Conservation (phyloP, 768 basidiomycete genomes). For the Cyclocybe aegerita region DNA sequence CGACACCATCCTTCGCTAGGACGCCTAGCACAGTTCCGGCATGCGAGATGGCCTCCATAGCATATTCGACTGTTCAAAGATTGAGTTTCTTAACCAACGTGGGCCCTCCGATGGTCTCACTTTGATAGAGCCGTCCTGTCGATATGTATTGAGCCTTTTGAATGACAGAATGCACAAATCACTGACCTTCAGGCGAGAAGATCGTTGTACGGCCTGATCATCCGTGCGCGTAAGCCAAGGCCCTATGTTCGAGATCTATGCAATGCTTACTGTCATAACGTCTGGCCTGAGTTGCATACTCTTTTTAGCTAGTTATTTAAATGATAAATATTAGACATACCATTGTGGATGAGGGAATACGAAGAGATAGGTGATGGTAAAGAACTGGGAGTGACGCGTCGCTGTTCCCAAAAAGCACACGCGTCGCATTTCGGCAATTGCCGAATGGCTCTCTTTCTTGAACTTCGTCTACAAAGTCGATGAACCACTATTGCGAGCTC, state of each 20-base stretch:
- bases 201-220: constrained; percentile 88
- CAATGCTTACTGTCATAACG: constrained; percentile 85
- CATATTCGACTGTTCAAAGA: constrained; percentile 84
- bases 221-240: constrained; percentile 13
- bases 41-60: constrained; percentile 98
- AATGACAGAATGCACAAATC: constrained; percentile 1
- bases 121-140: constrained; percentile 95
- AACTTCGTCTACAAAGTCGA: background rate
- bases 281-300: constrained; percentile 59
- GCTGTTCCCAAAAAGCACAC: constrained; percentile 29
- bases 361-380: constrained; percentile 12
- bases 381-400: constrained; percentile 50
- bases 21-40: constrained; percentile 94
- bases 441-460: constrained; percentile 21
- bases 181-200: constrained; percentile 95
- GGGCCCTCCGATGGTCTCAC: constrained; percentile 52
- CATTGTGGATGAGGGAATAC: constrained; percentile 39
- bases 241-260: background rate
- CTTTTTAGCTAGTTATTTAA: background rate
- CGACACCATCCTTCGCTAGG: constrained; percentile 86
- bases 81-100: no score
- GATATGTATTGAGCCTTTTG: background rate
- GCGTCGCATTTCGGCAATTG: constrained; percentile 42
- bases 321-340: constrained; percentile 29
- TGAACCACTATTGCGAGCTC: background rate